Conservation (phyloP, 768 basidiomycete species). For the Trametes cubensis region DNA sequence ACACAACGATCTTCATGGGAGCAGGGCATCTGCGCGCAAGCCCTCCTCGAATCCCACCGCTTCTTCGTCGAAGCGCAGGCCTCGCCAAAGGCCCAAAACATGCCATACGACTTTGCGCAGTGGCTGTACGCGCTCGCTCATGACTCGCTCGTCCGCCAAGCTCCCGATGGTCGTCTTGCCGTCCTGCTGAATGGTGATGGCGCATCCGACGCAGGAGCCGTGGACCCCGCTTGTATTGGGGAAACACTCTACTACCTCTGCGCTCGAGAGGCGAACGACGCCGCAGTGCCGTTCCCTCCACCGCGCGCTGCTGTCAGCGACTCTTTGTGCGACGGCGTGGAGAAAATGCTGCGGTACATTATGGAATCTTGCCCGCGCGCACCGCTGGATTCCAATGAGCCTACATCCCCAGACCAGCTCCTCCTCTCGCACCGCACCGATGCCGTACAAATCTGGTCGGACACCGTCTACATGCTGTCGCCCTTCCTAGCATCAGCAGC, state of each 20-base stretch:
- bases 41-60: conserved; percentile 24
- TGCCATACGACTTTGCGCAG: conserved; percentile 11
- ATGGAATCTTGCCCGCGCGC: conserved; percentile 22
- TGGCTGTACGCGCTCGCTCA: conserved; percentile 25
- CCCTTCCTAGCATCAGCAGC: conserved; percentile 27
- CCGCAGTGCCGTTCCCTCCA: not conserved
- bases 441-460: conserved; percentile 27
- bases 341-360: conserved; percentile 25
- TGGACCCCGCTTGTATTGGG: conserved; percentile 26
- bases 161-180: conserved; percentile 20
- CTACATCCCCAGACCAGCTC: not conserved
- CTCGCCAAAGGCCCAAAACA: not conserved
- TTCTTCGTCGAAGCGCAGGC: not conserved
- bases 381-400: not conserved
- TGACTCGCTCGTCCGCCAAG: conserved; percentile 25
- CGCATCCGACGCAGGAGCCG: conserved; percentile 22
- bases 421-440: conserved; percentile 28
- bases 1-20: conserved; percentile 30
- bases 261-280: not conserved
- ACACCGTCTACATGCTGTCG: conserved; percentile 29
- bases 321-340: conserved; percentile 11
- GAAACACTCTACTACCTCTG: conserved; percentile 24
- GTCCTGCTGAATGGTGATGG: conserved; percentile 24
- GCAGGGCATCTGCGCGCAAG: conserved; percentile 29
- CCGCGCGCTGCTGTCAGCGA: not conserved